Conservation (phyloP, 2,329 filamentous ascomycete genomes). For the Daldinia eschscholtzii region DNA sequence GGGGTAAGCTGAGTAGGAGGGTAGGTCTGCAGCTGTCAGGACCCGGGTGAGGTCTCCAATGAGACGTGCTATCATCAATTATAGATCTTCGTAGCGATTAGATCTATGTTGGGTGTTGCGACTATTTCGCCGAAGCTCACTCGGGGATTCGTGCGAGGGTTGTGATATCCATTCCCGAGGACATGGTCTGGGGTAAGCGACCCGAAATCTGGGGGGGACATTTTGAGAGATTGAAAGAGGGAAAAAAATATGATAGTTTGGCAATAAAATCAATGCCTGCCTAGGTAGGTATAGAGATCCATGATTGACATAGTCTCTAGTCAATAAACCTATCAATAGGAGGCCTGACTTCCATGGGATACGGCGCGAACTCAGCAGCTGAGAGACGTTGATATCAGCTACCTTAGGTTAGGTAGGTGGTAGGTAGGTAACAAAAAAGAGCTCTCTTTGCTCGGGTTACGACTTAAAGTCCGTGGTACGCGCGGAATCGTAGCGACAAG, state of each 20-base stretch:
- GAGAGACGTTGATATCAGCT: conserved; percentile 37
- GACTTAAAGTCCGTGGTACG: conserved; percentile 30
- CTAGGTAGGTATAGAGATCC: neutral
- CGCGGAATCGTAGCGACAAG: conserved; percentile 23
- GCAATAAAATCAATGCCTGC: neutral
- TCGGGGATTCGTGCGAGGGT: conserved; percentile 11
- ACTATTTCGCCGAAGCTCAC: conserved; percentile 16
- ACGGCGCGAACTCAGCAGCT: conserved; percentile 24
- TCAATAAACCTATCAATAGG: conserved; percentile 23
- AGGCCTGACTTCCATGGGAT: conserved; percentile 28
- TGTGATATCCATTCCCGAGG: conserved; percentile 7
- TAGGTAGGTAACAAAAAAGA: conserved; percentile 8
- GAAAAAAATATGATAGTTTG: neutral
- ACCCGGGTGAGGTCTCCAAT: conserved; percentile 40
- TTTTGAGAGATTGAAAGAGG: neutral
- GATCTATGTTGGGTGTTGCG: conserved; percentile 22
- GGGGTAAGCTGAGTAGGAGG: conserved; percentile 42
- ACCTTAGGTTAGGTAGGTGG: conserved; percentile 4
- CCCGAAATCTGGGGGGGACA: neutral
- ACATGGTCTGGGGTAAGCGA: neutral
- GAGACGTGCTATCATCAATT: conserved; percentile 27
- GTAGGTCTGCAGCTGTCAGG: conserved; percentile 40
- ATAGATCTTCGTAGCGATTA: conserved; percentile 37
- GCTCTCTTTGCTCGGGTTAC: conserved; percentile 27
- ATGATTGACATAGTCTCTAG: conserved; percentile 8